These are phyloP conservation scores for Halteria grandinella DNA, from an alignment of 73 alveolate genomes.

Conservation along the genomic window DNA sequence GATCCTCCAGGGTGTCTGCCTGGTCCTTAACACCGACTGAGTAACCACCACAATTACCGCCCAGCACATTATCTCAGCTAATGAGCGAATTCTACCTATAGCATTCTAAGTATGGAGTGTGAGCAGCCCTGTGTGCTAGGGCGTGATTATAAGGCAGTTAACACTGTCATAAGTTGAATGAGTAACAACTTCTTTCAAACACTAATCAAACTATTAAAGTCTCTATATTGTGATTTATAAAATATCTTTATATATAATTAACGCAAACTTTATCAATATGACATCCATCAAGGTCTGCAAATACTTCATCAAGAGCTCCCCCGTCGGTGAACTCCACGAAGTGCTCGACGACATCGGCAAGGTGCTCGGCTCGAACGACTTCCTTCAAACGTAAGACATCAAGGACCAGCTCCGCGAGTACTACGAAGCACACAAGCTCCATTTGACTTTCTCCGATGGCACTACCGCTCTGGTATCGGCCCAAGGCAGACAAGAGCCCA, in stretches of 20 bases:
- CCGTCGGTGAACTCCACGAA: slow-evolving; percentile 45
- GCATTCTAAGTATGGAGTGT: no score
- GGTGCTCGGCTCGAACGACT: slow-evolving; percentile 32
- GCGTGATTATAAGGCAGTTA: no score
- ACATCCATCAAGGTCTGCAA: slow-evolving; percentile 20
- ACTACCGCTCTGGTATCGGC: neutral
- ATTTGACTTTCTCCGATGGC: slow-evolving; percentile 22
- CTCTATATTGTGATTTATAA: no score
- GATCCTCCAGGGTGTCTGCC: slow-evolving; percentile 98
- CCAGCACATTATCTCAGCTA: neutral
- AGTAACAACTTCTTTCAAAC: neutral
- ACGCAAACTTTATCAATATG: neutral
- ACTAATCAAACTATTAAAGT: neutral
- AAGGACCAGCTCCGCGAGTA: slow-evolving; percentile 33
- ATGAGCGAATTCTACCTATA: neutral
- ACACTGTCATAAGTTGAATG: no score
- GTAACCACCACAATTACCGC: neutral
- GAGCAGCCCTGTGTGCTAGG: neutral
- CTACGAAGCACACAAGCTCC: slow-evolving; percentile 32
- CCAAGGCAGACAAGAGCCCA: slow-evolving; percentile 49
- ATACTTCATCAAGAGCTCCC: slow-evolving; percentile 27
- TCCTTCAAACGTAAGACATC: slow-evolving; percentile 11
- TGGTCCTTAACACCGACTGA: slow-evolving; percentile 94
- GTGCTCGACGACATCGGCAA: slow-evolving; percentile 30
- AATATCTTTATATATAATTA: no score